Evolutionary conservation across 306 rosid species (phyloP).

Genomic region (Cicer arietinum): DNA sequence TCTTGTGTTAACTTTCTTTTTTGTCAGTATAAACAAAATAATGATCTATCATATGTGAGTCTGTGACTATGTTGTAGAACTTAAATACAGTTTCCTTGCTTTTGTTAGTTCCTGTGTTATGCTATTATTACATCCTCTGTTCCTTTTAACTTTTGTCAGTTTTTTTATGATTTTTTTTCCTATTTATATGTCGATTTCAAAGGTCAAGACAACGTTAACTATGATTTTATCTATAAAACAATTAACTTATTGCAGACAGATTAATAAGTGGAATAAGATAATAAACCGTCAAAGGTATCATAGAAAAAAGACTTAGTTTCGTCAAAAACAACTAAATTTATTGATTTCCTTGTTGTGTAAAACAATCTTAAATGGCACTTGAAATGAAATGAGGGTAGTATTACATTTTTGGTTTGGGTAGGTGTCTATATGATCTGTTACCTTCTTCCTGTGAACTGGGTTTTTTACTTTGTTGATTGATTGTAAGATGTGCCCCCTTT

Average conservation of each 20-base stretch:
- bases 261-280: background rate
- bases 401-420: background rate
- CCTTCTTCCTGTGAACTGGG: background rate
- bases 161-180: background rate
- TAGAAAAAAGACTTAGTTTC: background rate
- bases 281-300: background rate
- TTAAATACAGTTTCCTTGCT: background rate
- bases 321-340: background rate
- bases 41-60: background rate
- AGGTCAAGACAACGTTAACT: background rate
- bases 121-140: background rate
- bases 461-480: background rate
- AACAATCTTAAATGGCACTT: background rate
- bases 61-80: background rate
- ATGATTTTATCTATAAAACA: background rate
- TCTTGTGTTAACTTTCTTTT: background rate
- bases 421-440: conserved; percentile 8
- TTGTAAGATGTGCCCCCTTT: background rate
- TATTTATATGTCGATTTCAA: background rate
- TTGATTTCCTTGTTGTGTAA: background rate
- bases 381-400: background rate
- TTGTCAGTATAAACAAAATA: conserved; percentile 30
- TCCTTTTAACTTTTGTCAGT: background rate
- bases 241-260: background rate
- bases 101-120: background rate